Evolutionary conservation across 2,329 filamentous ascomycete species (phyloP).

Genomic region (Gaeumannomyces tritici): DNA sequence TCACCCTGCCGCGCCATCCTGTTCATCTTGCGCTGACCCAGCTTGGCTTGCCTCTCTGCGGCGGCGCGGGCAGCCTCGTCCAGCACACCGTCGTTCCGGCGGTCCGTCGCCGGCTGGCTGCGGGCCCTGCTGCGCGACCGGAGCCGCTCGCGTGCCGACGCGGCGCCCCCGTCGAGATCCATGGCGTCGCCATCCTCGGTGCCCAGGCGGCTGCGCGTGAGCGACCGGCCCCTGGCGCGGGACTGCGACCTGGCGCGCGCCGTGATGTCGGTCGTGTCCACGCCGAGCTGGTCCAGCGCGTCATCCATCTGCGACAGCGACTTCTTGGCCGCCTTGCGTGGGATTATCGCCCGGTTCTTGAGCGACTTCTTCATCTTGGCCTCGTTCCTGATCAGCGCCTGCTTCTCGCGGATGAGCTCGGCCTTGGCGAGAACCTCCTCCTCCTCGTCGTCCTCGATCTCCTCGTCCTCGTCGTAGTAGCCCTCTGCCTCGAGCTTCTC

Average conservation of each 20-base stretch:
- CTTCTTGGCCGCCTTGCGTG: constrained; percentile 71
- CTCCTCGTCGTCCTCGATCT: constrained; percentile 81
- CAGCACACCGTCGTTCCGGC: constrained; percentile 68
- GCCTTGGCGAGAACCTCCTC: constrained; percentile 86
- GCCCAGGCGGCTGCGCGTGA: constrained; percentile 51
- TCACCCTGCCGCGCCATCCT: constrained; percentile 95
- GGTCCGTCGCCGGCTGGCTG: constrained; percentile 53
- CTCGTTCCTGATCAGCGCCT: constrained; percentile 84
- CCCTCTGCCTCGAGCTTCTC: constrained; percentile 85
- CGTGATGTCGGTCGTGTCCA: constrained; percentile 68
- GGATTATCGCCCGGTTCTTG: constrained; percentile 94
- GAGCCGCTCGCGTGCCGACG: constrained; percentile 39
- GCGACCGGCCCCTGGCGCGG: constrained; percentile 61
- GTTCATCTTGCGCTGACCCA: constrained; percentile 98
- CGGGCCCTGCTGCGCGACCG: constrained; percentile 65
- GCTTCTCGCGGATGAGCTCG: constrained; percentile 91
- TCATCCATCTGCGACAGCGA: constrained; percentile 80
- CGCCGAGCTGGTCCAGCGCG: constrained; percentile 74
- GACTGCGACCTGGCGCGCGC: constrained; percentile 57
- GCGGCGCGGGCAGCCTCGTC: constrained; percentile 59
- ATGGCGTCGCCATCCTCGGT: constrained; percentile 63
- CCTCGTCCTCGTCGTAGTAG: constrained; percentile 87
- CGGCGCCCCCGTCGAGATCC: constrained; percentile 54
- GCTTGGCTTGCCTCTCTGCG: constrained; percentile 78
- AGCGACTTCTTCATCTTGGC: constrained; percentile 90